Evolutionary conservation across 805 yeast genomes (phyloP).

Genomic region (Barnettozyma californica): DNA sequence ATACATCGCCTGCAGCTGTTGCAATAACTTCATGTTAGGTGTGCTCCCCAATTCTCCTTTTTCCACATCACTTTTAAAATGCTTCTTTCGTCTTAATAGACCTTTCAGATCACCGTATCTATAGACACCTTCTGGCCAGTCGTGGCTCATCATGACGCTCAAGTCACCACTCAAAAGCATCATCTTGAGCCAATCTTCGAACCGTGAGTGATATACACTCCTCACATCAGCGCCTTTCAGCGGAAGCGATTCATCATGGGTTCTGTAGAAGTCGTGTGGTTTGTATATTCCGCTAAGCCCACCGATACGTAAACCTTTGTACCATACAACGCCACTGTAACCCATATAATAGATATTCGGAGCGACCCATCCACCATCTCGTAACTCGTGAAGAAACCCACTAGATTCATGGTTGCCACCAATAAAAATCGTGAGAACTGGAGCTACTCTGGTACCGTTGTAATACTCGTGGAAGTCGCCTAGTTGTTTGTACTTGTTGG

Average conservation of each 20-base stretch:
- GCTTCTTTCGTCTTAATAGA: constrained; percentile 58
- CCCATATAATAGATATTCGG: constrained; percentile 85
- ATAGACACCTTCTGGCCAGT: constrained; percentile 87
- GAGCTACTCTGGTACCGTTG: constrained; percentile 54
- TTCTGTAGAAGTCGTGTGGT: constrained; percentile 38
- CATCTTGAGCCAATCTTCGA: constrained; percentile 47
- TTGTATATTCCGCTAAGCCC: constrained; percentile 86
- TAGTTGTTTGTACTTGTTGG: constrained; percentile 62
- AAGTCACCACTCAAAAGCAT: constrained; percentile 38
- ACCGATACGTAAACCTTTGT: constrained; percentile 67
- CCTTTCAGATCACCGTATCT: constrained; percentile 50
- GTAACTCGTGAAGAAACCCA: constrained; percentile 63
- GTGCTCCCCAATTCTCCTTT: constrained; percentile 68
- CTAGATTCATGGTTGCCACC: constrained; percentile 97
- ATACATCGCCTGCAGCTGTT: constrained; percentile 49
- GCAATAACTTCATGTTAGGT: constrained; percentile 49
- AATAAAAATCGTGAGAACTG: constrained; percentile 71
- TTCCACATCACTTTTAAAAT: constrained; percentile 58
- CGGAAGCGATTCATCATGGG: constrained; percentile 43
- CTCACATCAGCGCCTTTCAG: constrained; percentile 41
- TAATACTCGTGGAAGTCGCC: constrained; percentile 83
- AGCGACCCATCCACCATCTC: constrained; percentile 91
- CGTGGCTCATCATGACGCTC: constrained; percentile 74
- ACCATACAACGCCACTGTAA: constrained; percentile 66
- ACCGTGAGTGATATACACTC: constrained; percentile 66